Base-by-base conservation (phyloP, 2,329 filamentous ascomycete species). In the Alternaria atra region DNA sequence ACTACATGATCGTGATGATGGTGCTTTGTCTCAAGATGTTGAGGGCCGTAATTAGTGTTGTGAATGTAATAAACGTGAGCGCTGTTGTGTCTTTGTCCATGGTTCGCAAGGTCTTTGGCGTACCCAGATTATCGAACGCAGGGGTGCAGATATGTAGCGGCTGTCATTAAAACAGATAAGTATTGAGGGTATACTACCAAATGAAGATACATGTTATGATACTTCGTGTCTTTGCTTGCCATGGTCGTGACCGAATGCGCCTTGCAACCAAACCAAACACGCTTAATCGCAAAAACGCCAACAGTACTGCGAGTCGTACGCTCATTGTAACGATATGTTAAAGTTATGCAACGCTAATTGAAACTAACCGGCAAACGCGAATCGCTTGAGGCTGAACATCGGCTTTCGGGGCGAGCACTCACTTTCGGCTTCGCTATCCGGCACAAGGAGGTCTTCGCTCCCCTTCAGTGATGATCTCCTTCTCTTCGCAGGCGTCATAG, bases 381-480 rank as follows among this genome's bases (percentile, higher is more conserved):
- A 83, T 40, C 75, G 70, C 51, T 74, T 73, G 29, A 83, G 71
- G 63, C 79, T 76, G 20, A 82, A 68, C 60, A 73, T 60, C 2
- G 74, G 73, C 53, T 75, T 77, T 40, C 71, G 70, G 17, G 71
- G 73, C 6, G 79, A 77, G 43, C 73, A 73, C 2, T 78, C 74
- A 27, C 73, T 76, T 39, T 79, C 78, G 15, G 70, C 77, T 35
- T 80, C 79, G 65, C 82, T 84, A 43, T 83, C 78, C 0, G 80
- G 81, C 0, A 84, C 75, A 13, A 84, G 67, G 17, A 83, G 58
- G 51, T 84, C 82, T 63, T 84, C 82, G 60, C 82, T 84, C 12
- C 82, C 82, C 60, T 79, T 78, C 7, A 77, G 48, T 2, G 69
- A 65, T 13, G 68, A 67, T 29, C 65, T 59, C 37, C 67, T 60